These are phyloP conservation scores for Neoboletus subvelutipes DNA, from an alignment of 768 basidiomycete genomes.

Conservation along the genomic window DNA sequence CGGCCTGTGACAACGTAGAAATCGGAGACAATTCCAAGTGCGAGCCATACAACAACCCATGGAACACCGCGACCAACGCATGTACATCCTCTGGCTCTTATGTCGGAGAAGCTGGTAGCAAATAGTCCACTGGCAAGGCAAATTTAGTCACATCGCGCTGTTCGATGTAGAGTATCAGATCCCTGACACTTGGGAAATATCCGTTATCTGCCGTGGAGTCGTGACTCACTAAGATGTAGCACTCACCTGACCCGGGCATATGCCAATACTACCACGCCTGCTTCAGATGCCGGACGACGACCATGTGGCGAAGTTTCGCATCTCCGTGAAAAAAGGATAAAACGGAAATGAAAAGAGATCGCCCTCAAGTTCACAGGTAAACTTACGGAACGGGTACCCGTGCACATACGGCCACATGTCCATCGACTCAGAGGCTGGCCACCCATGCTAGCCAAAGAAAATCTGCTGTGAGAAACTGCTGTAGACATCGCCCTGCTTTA, in stretches of 20 bases:
- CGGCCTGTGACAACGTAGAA: background rate
- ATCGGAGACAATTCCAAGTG: conserved; percentile 1
- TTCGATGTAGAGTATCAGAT: background rate
- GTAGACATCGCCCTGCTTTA: background rate
- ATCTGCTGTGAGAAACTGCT: background rate
- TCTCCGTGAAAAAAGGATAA: background rate
- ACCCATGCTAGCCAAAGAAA: background rate
- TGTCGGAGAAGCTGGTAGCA: background rate
- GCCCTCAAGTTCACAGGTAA: background rate
- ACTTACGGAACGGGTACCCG: background rate
- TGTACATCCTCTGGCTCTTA: background rate
- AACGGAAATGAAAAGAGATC: background rate
- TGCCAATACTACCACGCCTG: background rate
- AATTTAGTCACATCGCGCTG: background rate
- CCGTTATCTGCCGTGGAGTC: background rate
- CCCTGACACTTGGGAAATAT: background rate
- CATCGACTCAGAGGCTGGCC: background rate
- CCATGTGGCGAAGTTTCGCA: background rate
- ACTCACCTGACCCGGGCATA: background rate
- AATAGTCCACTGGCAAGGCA: background rate
- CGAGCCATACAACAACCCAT: conserved; percentile 2
- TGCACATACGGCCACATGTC: background rate
- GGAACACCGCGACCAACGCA: background rate
- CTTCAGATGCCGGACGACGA: background rate
- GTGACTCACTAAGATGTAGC: background rate